Base-by-base conservation (phyloP, 228 moss, liverwort and hornwort genomes). In the Sphagnum fallax region DNA sequence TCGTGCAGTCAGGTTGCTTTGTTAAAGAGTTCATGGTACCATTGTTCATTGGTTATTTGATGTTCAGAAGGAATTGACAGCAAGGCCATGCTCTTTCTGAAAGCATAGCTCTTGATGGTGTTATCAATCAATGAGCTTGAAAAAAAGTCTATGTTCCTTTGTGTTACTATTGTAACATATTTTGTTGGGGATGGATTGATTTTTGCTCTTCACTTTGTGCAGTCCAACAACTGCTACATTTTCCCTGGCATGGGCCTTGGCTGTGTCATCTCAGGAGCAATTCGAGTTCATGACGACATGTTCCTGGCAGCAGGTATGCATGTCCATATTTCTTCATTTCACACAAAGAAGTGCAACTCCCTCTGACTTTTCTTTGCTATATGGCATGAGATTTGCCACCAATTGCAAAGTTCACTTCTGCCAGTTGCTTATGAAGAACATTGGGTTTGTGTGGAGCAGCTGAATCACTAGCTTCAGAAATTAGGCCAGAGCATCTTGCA, bases 171-270 rank as follows among this genome's bases (percentile, higher is more conserved):
- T 32, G 32, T 32, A 32, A 32, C 2, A 32, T 32, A 32, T 32
- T 32, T 32, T 32, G 32, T 32, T 32, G 32, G 32, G 32, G 32
- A 0, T 32, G 32, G 32, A 32, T 32, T 32, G 32, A 32, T 32
- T 64, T 8, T 16, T 4, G 4, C 32, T 53, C 60, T 10, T 51
- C 5, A 9, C 5, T 63, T 53, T 8, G 52, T 49, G 64, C 48
- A 61, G 47, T 49, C 83, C 79, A 61, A 83, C 73, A 61, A 18
- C 47, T 47, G 52, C 49, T 64, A 82, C 82, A 76, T 84, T 10
- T 84, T 84, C 63, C 80, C 80, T 9, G 80, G 80, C 8, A 84
- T 84, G 47, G 84, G 84, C 15, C 77, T 81, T 75, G 84, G 78
- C 84, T 16, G 59, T 84, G n/a, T 50, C 80, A 49, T 80, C 84